Conservation (phyloP, 192 early-diverging fungal genomes). For the Ambispora gerdemannii region DNA sequence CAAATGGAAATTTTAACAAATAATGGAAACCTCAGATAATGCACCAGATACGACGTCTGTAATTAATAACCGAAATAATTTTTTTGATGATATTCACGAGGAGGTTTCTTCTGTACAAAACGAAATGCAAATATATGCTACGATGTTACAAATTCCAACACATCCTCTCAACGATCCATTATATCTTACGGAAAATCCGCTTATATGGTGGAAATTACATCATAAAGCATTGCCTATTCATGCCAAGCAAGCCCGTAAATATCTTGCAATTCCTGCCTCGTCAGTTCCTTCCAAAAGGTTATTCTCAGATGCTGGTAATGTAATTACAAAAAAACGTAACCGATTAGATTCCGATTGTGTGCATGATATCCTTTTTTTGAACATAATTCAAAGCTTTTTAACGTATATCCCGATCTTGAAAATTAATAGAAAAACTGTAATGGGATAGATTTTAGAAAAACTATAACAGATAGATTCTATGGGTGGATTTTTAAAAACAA, state of each 20-base stretch:
- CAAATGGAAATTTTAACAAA: neutral
- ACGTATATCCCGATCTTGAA: too few relatives aligned
- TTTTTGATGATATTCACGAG: neutral
- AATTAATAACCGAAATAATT: neutral
- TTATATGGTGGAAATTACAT: neutral
- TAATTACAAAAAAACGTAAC: conserved; percentile 2
- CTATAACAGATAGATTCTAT: too few relatives aligned
- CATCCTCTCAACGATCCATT: too few relatives aligned
- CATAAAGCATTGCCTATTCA: neutral
- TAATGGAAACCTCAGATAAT: neutral
- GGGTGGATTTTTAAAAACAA: too few relatives aligned
- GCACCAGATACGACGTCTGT: neutral
- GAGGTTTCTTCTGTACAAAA: neutral
- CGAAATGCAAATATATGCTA: neutral
- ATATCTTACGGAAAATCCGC: neutral
- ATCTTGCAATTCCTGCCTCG: neutral
- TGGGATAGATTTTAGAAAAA: too few relatives aligned
- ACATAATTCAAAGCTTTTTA: neutral
- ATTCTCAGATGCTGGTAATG: neutral
- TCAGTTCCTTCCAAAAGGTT: neutral
- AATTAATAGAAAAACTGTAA: too few relatives aligned
- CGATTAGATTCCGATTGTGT: neutral
- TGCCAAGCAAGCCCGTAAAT: neutral
- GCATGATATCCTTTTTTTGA: conserved; percentile 14
- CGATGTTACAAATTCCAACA: too few relatives aligned